phyloP scores from a whole-genome alignment of 2,329 filamentous ascomycete species.

The Aureobasidium sp. region DNA sequence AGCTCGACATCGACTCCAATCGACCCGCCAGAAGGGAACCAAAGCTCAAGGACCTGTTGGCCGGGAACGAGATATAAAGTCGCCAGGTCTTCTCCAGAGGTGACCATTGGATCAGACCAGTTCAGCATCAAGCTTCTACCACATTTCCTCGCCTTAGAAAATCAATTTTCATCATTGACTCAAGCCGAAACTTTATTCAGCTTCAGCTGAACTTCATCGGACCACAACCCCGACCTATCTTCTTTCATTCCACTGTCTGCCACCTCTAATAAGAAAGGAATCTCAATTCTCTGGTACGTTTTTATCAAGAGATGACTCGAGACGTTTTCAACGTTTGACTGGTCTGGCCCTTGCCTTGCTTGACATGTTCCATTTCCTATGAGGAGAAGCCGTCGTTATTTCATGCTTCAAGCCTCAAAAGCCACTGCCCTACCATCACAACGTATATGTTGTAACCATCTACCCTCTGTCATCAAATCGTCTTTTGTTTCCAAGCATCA shows the following conservation, averaged over 20 bases:
- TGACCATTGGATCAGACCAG: constrained; percentile 4
- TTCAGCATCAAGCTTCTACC: background rate
- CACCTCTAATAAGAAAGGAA: background rate
- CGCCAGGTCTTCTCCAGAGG: background rate
- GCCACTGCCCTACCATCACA: constrained; percentile 12
- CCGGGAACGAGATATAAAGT: constrained; percentile 6
- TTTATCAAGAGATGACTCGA: background rate
- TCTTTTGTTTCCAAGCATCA: background rate
- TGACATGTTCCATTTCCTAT: background rate
- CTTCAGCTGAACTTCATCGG: constrained; percentile 2
- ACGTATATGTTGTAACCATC: constrained; percentile 6
- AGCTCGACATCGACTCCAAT: constrained; percentile 2
- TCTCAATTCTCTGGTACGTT: background rate
- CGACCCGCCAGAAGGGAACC: background rate
- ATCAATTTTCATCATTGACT: background rate
- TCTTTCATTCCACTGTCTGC: background rate
- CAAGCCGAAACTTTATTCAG: background rate
- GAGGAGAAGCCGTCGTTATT: background rate
- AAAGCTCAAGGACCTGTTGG: background rate
- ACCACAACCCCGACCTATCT: background rate
- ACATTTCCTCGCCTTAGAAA: background rate
- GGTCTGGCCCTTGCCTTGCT: constrained; percentile 1
- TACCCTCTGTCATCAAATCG: background rate
- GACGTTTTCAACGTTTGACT: background rate
- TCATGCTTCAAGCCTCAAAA: constrained; percentile 14